Evolutionary conservation across 495 filamentous ascomycete species (phyloP), one percentile per base, ranked within the genome.

Genomic region (Tuber aestivum): DNA sequence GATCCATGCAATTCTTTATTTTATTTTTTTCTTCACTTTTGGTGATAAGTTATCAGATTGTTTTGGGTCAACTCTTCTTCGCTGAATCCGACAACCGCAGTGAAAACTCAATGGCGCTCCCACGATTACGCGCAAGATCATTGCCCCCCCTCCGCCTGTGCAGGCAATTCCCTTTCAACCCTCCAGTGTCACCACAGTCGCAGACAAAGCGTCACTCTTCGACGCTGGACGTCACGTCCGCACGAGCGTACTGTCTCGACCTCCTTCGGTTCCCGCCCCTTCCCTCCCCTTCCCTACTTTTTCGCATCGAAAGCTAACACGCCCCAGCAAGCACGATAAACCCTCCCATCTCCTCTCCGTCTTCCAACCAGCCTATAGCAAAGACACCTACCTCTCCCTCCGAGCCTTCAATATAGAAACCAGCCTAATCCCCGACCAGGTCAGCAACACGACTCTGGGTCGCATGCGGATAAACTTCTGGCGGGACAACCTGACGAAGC

Each of bases 401-500:
- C 93, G 94, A 61, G 93, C 95, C 45, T 89, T 99, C 85, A 99
- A 99, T 83, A 88, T 97, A 82, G 94, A 97, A 78, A 88, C 97
- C 56, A 93, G 94, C 56, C 87, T 91, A 50, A 91, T 98, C 77
- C 92, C 95, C 72, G 95, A 97, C 86, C 89, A 91, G 12, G 94
- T 94, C 27, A 93, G 91, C 74, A 94, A 89, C 48, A 88, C 90
- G 37, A 91, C 91, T 27, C 90, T 97, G 71, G 95, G 93, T 21
- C 87, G 89, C 27, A 89, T 97, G 87, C 93, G 95, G 65, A 91
- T 96, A 79, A 93, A 97, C 84, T 98, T 97, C 87, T 97, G 96
- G 94, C 89, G 91, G 41, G 94, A 97, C 79, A 87, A 37, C 84
- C 98, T 41, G 87, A 89, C n/a, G 89, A 89, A 45, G 89, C 90